These are phyloP conservation scores for Cladobotryum mycophilum DNA, from an alignment of 2,329 filamentous ascomycete genomes.

Conservation along the genomic window DNA sequence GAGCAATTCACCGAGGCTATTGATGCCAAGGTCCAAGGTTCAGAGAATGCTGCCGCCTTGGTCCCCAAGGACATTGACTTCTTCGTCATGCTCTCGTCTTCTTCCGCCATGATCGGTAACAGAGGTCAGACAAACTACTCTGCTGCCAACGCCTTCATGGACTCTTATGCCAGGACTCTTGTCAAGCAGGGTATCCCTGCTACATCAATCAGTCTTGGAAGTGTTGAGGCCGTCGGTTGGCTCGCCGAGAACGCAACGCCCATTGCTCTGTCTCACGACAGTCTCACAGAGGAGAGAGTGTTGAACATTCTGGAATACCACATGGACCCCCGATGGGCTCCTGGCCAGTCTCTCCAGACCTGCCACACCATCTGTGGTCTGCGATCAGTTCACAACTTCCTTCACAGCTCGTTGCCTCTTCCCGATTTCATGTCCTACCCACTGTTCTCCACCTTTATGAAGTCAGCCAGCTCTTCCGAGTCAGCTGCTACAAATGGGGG, in stretches of 20 bases:
- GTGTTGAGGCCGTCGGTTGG: no score
- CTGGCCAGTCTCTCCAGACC: neutral
- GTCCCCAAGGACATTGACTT: conserved; percentile 32
- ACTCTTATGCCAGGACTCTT: conserved; percentile 15
- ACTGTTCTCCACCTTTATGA: neutral
- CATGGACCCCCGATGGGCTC: neutral
- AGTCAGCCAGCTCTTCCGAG: neutral
- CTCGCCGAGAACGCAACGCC: no score
- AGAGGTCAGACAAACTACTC: conserved; percentile 36
- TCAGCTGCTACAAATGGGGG: no score
- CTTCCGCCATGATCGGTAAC: conserved; percentile 27
- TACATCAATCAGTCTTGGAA: no score
- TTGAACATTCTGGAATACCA: neutral
- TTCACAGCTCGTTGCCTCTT: neutral
- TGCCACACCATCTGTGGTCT: neutral
- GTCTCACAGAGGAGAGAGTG: no score
- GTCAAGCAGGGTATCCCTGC: no score
- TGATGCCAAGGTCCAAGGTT: conserved; percentile 25
- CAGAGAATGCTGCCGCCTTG: conserved; percentile 25
- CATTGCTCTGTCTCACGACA: no score
- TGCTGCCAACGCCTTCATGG: conserved; percentile 26
- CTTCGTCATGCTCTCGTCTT: conserved; percentile 32
- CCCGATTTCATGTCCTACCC: neutral
- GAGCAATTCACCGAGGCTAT: conserved; percentile 24
- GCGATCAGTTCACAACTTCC: neutral